phyloP scores from a whole-genome alignment of 2,329 filamentous ascomycete species.

The Exophiala dermatitidis region DNA sequence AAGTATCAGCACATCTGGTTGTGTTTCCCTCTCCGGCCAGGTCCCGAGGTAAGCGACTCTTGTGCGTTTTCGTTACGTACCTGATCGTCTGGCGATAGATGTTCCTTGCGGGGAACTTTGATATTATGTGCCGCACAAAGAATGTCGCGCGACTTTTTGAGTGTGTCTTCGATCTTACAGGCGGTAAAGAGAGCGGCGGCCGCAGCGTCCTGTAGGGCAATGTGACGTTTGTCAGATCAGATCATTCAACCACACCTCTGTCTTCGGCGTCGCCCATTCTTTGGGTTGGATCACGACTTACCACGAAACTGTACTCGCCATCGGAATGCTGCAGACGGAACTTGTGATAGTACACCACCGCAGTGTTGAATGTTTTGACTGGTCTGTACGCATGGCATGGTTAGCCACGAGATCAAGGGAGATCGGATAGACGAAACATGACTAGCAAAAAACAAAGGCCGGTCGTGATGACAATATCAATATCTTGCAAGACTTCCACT shows the following conservation, averaged over 20 bases:
- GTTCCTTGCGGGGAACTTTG: constrained; percentile 57
- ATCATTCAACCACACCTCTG: not conserved
- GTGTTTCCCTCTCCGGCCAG: not conserved
- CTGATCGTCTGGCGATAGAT: constrained; percentile 72
- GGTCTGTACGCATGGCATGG: constrained; percentile 49
- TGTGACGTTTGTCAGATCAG: not conserved
- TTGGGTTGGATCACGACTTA: constrained; percentile 26
- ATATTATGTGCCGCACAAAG: constrained; percentile 84
- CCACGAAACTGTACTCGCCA: constrained; percentile 69
- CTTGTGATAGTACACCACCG: constrained; percentile 86
- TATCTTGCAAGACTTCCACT: constrained; percentile 30
- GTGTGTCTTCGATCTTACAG: constrained; percentile 95
- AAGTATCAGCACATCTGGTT: not conserved
- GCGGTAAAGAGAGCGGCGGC: constrained; percentile 83
- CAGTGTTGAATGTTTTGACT: constrained; percentile 84
- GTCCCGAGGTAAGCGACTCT: no score
- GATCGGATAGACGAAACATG: no score
- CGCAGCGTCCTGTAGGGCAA: constrained; percentile 61
- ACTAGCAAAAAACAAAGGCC: no score
- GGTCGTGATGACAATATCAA: no score
- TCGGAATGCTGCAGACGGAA: constrained; percentile 83
- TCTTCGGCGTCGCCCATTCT: not conserved
- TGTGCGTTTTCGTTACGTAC: constrained; percentile 41
- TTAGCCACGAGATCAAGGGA: not conserved
- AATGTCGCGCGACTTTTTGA: constrained; percentile 94